These are phyloP conservation scores for Fraxinus cuspidata DNA, from an alignment of 257 asterid species.

Conservation along the genomic window DNA sequence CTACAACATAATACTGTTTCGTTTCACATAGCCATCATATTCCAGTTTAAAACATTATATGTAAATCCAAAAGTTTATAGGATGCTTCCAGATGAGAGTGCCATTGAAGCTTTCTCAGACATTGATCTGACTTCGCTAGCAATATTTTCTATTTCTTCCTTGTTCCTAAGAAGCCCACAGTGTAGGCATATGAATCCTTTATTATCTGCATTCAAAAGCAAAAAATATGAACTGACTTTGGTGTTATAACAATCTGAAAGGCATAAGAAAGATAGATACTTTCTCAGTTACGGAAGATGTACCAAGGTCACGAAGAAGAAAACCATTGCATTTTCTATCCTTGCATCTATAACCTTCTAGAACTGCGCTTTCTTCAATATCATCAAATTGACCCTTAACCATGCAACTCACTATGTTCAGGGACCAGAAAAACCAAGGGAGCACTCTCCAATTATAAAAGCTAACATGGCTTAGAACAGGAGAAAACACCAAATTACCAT, in stretches of 20 bases:
- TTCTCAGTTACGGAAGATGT: conserved; percentile 21
- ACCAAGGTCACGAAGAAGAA: conserved; percentile 74
- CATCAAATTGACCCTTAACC: conserved; percentile 69
- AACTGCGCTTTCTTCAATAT: conserved; percentile 82
- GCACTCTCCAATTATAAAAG: conserved; percentile 11
- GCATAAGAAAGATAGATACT: conserved; percentile 2
- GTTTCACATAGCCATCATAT: not conserved
- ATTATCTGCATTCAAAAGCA: conserved; percentile 49
- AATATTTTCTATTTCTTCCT: conserved; percentile 61
- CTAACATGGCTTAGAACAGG: conserved; percentile 15
- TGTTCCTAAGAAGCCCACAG: conserved; percentile 80
- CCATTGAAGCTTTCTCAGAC: conserved; percentile 56
- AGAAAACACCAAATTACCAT: conserved; percentile 48
- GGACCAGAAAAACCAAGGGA: conserved; percentile 12
- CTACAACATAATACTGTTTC: not conserved
- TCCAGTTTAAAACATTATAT: not conserved
- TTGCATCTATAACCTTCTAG: conserved; percentile 91
- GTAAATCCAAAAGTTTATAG: conserved; percentile 35
- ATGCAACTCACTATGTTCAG: conserved; percentile 30
- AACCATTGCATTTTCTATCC: conserved; percentile 61
- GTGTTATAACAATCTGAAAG: conserved; percentile 10
- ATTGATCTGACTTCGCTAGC: conserved; percentile 49
- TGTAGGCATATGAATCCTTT: conserved; percentile 76
- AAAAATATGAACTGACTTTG: conserved; percentile 20
- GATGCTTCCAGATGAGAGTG: conserved; percentile 69